A percentile compares a stretch with the other conserved stretches of the same genome.
Conservation (phyloP, 768 basidiomycete species). For the Podaxis mareebaensis region DNA sequence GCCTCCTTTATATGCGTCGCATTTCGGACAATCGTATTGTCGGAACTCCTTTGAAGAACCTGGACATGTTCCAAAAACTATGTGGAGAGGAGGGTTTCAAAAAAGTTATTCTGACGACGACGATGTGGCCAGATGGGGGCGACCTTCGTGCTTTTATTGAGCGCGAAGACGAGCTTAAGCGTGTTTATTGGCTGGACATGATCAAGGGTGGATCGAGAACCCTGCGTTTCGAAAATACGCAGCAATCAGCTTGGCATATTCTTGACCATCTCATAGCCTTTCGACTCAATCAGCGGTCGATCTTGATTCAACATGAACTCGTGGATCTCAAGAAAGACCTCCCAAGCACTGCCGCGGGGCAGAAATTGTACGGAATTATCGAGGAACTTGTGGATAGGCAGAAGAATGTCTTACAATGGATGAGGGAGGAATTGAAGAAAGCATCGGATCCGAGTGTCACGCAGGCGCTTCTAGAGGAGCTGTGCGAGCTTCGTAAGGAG, state of each 20-base stretch:
- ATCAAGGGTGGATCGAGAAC: neutral
- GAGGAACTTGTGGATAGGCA: constrained; percentile 2
- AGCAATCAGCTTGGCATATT: constrained; percentile 1
- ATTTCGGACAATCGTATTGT: constrained; percentile 9
- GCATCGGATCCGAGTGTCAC: constrained; percentile 4
- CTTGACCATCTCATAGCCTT: neutral
- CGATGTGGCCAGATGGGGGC: constrained; percentile 14
- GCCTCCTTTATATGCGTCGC: constrained; percentile 8
- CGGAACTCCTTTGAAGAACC: neutral
- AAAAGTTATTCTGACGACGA: constrained; percentile 11
- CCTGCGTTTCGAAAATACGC: neutral
- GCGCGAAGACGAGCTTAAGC: constrained; percentile 7
- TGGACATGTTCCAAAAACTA: constrained; percentile 8
- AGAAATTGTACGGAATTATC: constrained; percentile 34
- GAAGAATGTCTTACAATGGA: neutral
- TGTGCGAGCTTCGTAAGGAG: neutral
- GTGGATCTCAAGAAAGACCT: constrained; percentile 44
- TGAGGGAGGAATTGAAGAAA: neutral
- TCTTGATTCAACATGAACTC: constrained; percentile 58
- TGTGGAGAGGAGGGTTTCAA: constrained; percentile 8
- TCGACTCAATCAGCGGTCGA: constrained; percentile 28
- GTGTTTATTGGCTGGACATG: constrained; percentile 11
- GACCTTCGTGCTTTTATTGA: neutral
- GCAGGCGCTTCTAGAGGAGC: neutral
- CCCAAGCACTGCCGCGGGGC: constrained; percentile 53